Evolutionary conservation across 2,329 filamentous ascomycete genomes (phyloP), one percentile per base, ranked within the genome.

Genomic region (Samsoniella hepiali): DNA sequence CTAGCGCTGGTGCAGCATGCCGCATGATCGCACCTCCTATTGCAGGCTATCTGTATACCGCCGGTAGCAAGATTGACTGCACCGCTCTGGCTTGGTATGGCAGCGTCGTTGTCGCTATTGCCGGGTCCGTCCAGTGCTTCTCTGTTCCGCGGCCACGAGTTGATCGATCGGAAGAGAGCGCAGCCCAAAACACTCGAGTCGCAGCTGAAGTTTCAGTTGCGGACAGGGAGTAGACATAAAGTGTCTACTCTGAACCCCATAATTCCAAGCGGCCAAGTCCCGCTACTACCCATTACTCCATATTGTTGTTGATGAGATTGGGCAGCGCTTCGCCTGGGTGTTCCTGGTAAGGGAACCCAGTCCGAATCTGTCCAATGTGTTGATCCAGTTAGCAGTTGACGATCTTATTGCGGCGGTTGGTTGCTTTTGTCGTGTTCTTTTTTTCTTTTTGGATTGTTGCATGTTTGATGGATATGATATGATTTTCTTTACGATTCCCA

Each of bases 11-110:
- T 32, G 87, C 86, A 7, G 86, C 84, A 7, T 90, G 86, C 69
- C 81, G 88, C 63, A 91, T 90, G 74, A 76, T 89, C 11, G 86
- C 88, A 0, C 88, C 88, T 6, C 87, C 87, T 0, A 72, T 89
- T 17, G 83, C 85, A 2, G 87, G 87, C 3, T 87, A 83, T 66
- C 74, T 89, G 3, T 90, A 89, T 72, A 81, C 84, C 0, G 71
- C 84, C n/a, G 86, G 86, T 29, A 82, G 81, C 67, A 81, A 77
- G 67, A 78, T 84, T 53, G 80, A 86, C 69, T 88, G 83, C 71
- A 86, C 85, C 1, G 84, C 82, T 0, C 70, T 88, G 42, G 84
- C 86, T 9, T 90, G 87, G 87, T 88, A 86, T 67, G 84, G 83
- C 45, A 87, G 84, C 67, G 81, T 82, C 2, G 58, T 84, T 7